Base-by-base conservation (phyloP, 345 rosid genomes). In the Gossypium turneri region DNA sequence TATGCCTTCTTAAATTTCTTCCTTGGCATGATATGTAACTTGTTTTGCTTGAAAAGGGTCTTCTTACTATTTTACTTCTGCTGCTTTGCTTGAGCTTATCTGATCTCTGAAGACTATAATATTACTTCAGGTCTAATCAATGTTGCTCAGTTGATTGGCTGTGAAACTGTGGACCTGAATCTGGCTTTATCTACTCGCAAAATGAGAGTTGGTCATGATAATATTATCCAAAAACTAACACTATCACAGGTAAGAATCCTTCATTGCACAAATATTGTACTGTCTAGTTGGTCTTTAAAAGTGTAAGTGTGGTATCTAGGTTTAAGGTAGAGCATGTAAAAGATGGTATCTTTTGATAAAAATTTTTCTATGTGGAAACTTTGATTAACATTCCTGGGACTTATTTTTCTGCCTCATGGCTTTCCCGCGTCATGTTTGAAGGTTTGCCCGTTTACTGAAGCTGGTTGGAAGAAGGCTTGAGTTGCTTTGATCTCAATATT, bases 151-250 rank as follows among this genome's bases (percentile, higher is more conserved):
- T 81, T 95, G 87, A 88, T 93, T 80, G 99, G 98, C 70, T 93
- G 97, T 78, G 70, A 79, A 74, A 74, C 77, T 78, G 86, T 34
- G 20, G 92, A 87, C 68, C 94, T 95, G 68, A 95, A 78, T 77
- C 78, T 90, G 51, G 89, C 97, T 81, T 77, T 95, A 77, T 91
- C 99, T 38, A 91, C 92, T 75, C 97, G 92, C 75, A 93, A 90
- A 67, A 95, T 95, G 98, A 90, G 84, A 87, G 98, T 91, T 83
- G 95, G 98, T 57, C 90, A 86, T 73, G 99, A 95, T 76, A 95
- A 80, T 73, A 90, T 95, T 77, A 86, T 90, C 77, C 98, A 95
- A 78, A 91, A 90, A 82, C 87, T 95, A 72, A 91, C 97, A 3
- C 79, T 87, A 70, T 84, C 97, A 11, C 99, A 95, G 96, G 99